Base-by-base conservation (phyloP, 805 yeast genomes). In the Priceomyces melissophilus region DNA sequence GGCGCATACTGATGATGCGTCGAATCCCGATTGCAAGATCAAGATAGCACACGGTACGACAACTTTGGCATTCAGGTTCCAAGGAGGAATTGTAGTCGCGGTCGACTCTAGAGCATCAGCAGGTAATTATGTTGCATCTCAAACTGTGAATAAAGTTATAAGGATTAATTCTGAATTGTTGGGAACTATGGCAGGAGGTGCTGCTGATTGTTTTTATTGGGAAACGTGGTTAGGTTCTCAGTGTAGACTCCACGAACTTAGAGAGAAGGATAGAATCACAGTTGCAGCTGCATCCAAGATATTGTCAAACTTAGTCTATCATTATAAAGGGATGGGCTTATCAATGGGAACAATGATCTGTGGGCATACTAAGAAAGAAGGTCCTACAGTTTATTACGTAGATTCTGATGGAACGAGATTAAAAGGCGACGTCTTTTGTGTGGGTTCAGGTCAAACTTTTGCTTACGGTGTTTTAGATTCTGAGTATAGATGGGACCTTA, bases 151-250 rank as follows among this genome's bases (percentile, higher is more conserved):
- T 67, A 93, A 93, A 67, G 99, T 93, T 41, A 89, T 93, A 56
- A 91, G 91, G 65, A 93, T 93, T 68, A 93, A 93, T 65, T 96
- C 97, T 40, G 85, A 87, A 63, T 69, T 93, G 49, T 75, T 93
- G 54, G 99, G 99, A 50, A 93, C 99, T 14, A 82, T 93, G 96
- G 99, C 99, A 27, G 99, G 99, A 69, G 98, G 98, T 72, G 99
- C 99, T 37, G 98, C 98, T 26, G 99, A 93, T 69, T 93, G 99
- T 75, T 99, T 93, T 65, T 93, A 75, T 67, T 93, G 99, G 99
- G 98, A 93, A 69, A 87, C 97, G 29, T 93, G 98, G 98, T 76
- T 93, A 45, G 99, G 99, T 47, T 73, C 96, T 12, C 97, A 93
- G 68, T 91, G 98, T 71, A 76, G 99, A 57, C 69, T 93, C 55